Conservation (phyloP, 2,329 filamentous ascomycete species). For the Ophiostoma sp. region DNA sequence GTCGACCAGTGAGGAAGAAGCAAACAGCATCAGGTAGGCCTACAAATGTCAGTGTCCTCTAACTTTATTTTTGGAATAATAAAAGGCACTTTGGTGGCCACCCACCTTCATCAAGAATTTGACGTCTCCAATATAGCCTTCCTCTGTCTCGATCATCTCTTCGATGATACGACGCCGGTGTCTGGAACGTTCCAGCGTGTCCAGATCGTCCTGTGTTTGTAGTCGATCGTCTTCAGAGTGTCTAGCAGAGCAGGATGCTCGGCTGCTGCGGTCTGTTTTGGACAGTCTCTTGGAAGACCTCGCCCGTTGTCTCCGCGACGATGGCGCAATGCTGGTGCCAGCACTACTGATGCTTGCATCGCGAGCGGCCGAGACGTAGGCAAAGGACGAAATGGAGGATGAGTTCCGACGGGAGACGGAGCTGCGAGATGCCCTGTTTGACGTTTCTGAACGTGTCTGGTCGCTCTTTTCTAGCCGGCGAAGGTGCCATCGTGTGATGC, state of each 20-base stretch:
- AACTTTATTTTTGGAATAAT: background rate
- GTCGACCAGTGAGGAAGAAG: constrained; percentile 67
- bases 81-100: constrained; percentile 2
- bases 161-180: constrained; percentile 79
- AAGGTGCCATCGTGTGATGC: constrained; percentile 43
- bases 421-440: constrained; percentile 22
- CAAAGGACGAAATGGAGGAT: constrained; percentile 73
- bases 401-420: constrained; percentile 51
- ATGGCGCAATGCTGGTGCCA: constrained; percentile 67
- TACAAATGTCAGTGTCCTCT: constrained; percentile 38
- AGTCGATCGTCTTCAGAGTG: constrained; percentile 59
- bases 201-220: constrained; percentile 59
- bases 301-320: constrained; percentile 55
- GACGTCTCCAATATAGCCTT: constrained; percentile 83
- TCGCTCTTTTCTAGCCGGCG: background rate
- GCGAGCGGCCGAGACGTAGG: constrained; percentile 76
- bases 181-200: constrained; percentile 67
- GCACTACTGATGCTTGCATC: constrained; percentile 78
- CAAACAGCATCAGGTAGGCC: constrained; percentile 75
- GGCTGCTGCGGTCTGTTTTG: constrained; percentile 62
- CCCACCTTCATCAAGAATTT: constrained; percentile 82
- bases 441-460: background rate
- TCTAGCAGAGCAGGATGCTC: constrained; percentile 60
- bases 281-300: constrained; percentile 58
- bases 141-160: constrained; percentile 83